These are phyloP conservation scores for Lasiosphaeria ovina DNA, from an alignment of 495 filamentous ascomycete genomes.

Conservation along the genomic window DNA sequence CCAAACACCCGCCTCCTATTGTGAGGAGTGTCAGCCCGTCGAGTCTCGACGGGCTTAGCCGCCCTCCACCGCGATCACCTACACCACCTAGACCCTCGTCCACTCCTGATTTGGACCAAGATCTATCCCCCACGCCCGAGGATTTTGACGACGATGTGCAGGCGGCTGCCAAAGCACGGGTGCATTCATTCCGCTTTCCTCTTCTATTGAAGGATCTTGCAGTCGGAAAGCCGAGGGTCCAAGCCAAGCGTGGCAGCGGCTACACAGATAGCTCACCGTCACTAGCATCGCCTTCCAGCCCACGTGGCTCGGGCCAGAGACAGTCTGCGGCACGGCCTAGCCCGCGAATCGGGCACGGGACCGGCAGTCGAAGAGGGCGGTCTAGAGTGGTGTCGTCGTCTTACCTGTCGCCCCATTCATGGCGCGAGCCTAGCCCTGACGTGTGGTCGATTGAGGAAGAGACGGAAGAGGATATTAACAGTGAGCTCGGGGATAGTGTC, in stretches of 20 bases:
- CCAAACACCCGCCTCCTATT: conserved; percentile 38
- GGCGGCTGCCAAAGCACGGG: conserved; percentile 22
- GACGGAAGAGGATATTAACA: conserved; percentile 42
- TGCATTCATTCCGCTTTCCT: conserved; percentile 23
- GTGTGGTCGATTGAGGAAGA: conserved; percentile 53
- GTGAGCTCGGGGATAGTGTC: conserved; percentile 31
- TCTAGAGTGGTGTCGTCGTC: conserved; percentile 15
- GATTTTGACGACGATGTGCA: conserved; percentile 43
- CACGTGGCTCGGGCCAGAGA: background rate
- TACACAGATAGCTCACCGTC: conserved; percentile 29
- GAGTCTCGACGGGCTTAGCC: conserved; percentile 44
- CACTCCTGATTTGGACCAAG: conserved; percentile 32
- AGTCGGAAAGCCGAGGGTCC: conserved; percentile 13
- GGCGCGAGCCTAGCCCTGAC: conserved; percentile 52
- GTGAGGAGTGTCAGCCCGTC: conserved; percentile 49
- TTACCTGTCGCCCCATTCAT: conserved; percentile 40
- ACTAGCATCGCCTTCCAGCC: conserved; percentile 24
- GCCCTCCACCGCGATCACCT: conserved; percentile 35
- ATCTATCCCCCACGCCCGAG: conserved; percentile 26
- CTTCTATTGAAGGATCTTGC: conserved; percentile 26
- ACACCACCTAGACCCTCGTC: conserved; percentile 36
- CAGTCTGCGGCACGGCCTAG: background rate
- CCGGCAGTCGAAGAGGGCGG: conserved; percentile 1
- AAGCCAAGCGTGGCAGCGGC: background rate
- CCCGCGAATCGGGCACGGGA: background rate